These are phyloP conservation scores for Thymus mandschuricus DNA, from an alignment of 257 asterid species.

Conservation along the genomic window DNA sequence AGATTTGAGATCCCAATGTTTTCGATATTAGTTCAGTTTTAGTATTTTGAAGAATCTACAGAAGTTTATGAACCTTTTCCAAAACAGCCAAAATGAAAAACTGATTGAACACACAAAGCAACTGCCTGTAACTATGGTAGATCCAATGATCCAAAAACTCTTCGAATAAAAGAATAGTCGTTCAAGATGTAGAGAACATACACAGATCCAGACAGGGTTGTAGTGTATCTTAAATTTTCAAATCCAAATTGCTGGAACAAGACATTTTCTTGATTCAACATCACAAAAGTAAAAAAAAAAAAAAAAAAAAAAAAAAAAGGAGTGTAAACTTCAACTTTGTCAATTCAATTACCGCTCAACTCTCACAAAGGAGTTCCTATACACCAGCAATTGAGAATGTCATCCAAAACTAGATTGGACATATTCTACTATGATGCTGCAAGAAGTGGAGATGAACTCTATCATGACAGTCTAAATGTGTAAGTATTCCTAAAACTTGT, in stretches of 20 bases:
- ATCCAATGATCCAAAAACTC: neutral
- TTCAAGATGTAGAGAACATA: constrained; percentile 11
- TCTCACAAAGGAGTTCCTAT: neutral
- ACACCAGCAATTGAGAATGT: neutral
- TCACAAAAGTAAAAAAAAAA: neutral
- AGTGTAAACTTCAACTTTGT: neutral
- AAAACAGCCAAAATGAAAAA: neutral
- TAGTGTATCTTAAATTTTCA: neutral
- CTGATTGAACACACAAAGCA: neutral
- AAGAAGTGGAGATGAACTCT: neutral
- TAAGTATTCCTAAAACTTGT: neutral
- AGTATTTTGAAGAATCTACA: neutral
- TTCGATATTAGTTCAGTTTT: neutral
- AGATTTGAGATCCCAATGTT: constrained; percentile 6
- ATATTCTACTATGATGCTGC: neutral
- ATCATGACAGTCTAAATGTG: neutral
- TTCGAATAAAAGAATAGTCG: neutral
- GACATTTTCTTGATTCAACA: neutral
- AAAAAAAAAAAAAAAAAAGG: neutral
- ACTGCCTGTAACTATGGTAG: constrained; percentile 8
- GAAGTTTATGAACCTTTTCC: neutral
- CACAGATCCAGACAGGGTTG: neutral
- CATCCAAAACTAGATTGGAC: neutral
- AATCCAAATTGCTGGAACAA: neutral
- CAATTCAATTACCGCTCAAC: neutral